Evolutionary conservation across 148 eudicot genomes (phyloP), one percentile per base, ranked within the genome.

Genomic region (Rhododendron ovatum): DNA sequence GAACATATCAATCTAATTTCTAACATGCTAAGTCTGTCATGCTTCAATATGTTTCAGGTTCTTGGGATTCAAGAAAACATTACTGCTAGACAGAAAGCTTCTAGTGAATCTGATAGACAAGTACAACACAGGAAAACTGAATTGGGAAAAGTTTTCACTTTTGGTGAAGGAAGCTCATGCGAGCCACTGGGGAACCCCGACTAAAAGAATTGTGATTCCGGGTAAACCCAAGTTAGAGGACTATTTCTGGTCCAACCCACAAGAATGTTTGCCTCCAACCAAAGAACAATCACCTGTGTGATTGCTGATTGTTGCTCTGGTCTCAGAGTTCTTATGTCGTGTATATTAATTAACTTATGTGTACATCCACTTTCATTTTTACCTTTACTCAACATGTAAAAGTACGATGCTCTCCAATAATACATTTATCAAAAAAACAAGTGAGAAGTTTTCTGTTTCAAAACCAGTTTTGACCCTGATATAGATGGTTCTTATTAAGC

Each of bases 171-270:
- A 93, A 83, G 84, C 91, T 81, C 98, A 95, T 83, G 90, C 90
- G 33, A 87, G 89, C 50, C 95, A 96, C 88, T 92, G 92, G 92
- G 99, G 99, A 76, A 92, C 90, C 84, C 94, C 98, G 20, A 91
- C 86, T 15, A 91, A 89, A 84, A 93, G 99, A 88, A 65, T 90
- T 83, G 93, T 94, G 59, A 97, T 97, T 79, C 93, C 98, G 0
- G 98, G 93, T 80, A 89, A 91, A 90, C 99, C 99, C 37, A 96
- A 96, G 90, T 98, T 95, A 84, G 99, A 96, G 83, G 99, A 95
- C 78, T 95, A 97, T 88, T 97, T 97, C 90, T 95, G 93, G 73
- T 90, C 96, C 63, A 97, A 97, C 87, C 99, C 99, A 8, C 89
- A 91, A n/a, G 99, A 97, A 88, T 97, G 99, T 88, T 90, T 95